Percentiles rank a stretch among this genome's conserved stretches.
These are phyloP conservation scores for Capsicum baccatum DNA, from an alignment of 257 asterid species.

Conservation along the genomic window DNA sequence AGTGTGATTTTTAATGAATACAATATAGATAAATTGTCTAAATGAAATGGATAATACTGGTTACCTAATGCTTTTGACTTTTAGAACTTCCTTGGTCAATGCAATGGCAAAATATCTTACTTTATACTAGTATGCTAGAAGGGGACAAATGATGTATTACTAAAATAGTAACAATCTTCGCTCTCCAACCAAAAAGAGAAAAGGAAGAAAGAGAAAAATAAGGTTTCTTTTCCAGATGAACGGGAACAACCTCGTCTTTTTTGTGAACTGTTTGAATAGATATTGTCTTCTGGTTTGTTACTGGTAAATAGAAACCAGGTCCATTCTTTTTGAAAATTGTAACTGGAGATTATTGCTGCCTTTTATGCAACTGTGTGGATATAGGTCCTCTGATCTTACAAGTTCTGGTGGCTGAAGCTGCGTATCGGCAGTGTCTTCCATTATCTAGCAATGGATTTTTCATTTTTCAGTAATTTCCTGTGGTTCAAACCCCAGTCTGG, in stretches of 20 bases:
- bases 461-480: constrained; percentile 54
- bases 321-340: not conserved
- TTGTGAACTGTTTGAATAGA: not conserved
- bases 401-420: constrained; percentile 29
- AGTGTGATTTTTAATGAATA: not conserved
- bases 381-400: constrained; percentile 24
- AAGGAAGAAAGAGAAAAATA: not conserved
- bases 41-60: not conserved
- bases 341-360: not conserved
- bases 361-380: not conserved
- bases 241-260: constrained; percentile 3
- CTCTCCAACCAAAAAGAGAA: constrained; percentile 2
- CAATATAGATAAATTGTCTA: not conserved
- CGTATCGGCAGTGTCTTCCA: not conserved
- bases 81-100: not conserved
- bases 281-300: not conserved
- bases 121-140: not conserved
- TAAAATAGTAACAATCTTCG: not conserved
- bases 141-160: not conserved
- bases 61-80: not conserved
- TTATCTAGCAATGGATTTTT: constrained; percentile 48
- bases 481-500: constrained; percentile 55
- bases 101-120: not conserved
- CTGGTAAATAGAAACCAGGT: not conserved
- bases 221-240: not conserved